A percentile compares a stretch with the other conserved stretches of the same genome.
Conservation (phyloP, 2,329 filamentous ascomycete genomes). For the Alternaria sp. region DNA sequence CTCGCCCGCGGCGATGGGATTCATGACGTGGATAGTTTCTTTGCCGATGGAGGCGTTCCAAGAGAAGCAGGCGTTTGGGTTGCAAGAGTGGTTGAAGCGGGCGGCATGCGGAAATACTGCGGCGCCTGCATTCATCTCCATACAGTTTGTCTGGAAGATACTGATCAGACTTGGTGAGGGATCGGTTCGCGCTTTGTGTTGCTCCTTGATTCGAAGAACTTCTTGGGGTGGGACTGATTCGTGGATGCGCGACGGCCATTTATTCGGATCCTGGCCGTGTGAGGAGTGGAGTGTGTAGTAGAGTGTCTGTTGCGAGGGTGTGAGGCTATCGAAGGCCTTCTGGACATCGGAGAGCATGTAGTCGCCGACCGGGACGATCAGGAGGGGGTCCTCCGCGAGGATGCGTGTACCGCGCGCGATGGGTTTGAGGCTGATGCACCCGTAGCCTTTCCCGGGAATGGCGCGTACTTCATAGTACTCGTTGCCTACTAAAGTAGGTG, state of each 20-base stretch:
- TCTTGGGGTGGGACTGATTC: conserved; percentile 21
- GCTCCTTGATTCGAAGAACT: conserved; percentile 34
- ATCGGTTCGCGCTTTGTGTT: conserved; percentile 38
- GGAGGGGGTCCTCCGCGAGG: conserved; percentile 48
- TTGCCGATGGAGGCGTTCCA: conserved; percentile 41
- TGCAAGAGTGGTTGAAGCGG: conserved; percentile 52
- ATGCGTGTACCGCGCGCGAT: conserved; percentile 50
- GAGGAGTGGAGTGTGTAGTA: conserved; percentile 39
- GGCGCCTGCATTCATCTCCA: conserved; percentile 41
- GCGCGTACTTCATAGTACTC: conserved; percentile 39
- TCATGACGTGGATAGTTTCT: conserved; percentile 45
- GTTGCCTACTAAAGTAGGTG: conserved; percentile 13
- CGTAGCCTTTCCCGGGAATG: conserved; percentile 50
- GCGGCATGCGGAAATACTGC: conserved; percentile 47
- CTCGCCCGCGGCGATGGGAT: conserved; percentile 42
- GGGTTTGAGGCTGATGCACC: conserved; percentile 47
- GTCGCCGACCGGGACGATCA: conserved; percentile 39
- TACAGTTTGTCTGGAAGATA: conserved; percentile 53
- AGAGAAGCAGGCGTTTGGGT: conserved; percentile 47
- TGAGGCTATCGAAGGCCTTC: conserved; percentile 28
- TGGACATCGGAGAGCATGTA: conserved; percentile 46
- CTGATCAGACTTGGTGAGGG: conserved; percentile 28
- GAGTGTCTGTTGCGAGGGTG: conserved; percentile 18
- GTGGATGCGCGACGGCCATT: conserved; percentile 38
- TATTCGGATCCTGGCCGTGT: conserved; percentile 32